phyloP scores from a whole-genome alignment of 257 asterid genomes.

The Penstemon eatonii region DNA sequence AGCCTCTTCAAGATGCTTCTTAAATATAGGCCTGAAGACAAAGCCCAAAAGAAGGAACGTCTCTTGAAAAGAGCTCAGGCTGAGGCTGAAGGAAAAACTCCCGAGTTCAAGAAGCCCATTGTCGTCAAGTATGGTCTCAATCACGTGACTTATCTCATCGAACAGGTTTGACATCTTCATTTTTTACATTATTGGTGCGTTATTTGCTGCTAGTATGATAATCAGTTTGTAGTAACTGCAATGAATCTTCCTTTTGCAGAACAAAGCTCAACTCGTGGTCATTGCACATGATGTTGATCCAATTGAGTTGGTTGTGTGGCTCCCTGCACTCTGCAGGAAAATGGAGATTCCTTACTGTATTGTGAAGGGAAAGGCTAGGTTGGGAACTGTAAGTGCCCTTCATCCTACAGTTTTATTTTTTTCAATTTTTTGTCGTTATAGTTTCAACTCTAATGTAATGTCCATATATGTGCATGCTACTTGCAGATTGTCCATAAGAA shows the following conservation, averaged over 20 bases:
- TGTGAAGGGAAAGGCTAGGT: slow-evolving; percentile 50
- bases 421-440: too few species aligned
- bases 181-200: neutral
- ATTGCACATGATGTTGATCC: slow-evolving; percentile 63
- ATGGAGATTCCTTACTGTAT: slow-evolving; percentile 55
- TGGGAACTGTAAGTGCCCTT: slow-evolving; percentile 45
- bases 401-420: neutral
- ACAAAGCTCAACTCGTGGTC: slow-evolving; percentile 52
- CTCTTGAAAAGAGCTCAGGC: slow-evolving; percentile 50
- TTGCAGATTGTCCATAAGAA: slow-evolving; percentile 53
- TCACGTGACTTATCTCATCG: slow-evolving; percentile 51
- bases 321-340: slow-evolving; percentile 57
- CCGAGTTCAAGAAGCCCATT: slow-evolving; percentile 44
- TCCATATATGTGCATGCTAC: neutral
- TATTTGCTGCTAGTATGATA: neutral
- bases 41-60: slow-evolving; percentile 47
- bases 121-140: slow-evolving; percentile 53
- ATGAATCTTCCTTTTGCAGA: slow-evolving; percentile 28
- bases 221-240: neutral
- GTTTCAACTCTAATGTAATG: neutral
- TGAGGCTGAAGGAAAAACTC: slow-evolving; percentile 47
- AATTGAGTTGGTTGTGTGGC: slow-evolving; percentile 56
- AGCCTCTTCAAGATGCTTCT: slow-evolving; percentile 46
- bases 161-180: slow-evolving; percentile 32
- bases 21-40: slow-evolving; percentile 51